These are phyloP conservation scores for Allium cepa DNA, from an alignment of 106 monocot genomes.

Conservation along the genomic window DNA sequence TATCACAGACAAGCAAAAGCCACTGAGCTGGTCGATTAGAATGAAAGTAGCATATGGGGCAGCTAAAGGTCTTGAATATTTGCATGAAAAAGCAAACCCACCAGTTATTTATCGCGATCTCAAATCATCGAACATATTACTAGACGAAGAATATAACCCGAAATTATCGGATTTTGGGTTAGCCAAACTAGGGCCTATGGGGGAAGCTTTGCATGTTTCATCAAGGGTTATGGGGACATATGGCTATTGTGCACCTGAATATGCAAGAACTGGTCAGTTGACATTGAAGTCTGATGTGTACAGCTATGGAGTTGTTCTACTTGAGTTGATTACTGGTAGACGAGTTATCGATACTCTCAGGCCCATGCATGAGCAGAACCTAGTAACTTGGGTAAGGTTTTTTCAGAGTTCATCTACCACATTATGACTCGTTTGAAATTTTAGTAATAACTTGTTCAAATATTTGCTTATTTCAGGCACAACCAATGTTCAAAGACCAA, in stretches of 20 bases:
- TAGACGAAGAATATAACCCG: conserved; percentile 11
- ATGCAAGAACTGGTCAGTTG: conserved; percentile 18
- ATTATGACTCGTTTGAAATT: not conserved
- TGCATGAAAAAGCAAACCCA: conserved; percentile 15
- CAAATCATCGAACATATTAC: conserved; percentile 26
- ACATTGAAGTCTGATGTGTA: conserved; percentile 51
- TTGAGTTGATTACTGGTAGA: conserved; percentile 41
- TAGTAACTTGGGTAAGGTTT: conserved; percentile 50
- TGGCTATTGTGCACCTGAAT: conserved; percentile 47
- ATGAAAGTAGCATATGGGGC: conserved; percentile 22
- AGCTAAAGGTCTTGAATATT: conserved; percentile 17
- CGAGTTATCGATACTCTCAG: conserved; percentile 37
- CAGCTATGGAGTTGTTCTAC: conserved; percentile 41
- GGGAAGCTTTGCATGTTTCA: conserved; percentile 7
- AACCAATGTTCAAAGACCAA: conserved; percentile 63
- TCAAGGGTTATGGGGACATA: conserved; percentile 54
- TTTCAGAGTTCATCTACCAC: not conserved
- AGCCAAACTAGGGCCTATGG: conserved; percentile 11
- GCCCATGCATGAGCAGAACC: conserved; percentile 45
- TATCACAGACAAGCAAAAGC: not conserved
- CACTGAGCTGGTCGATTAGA: conserved; percentile 12
- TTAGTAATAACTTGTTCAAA: not conserved
- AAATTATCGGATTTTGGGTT: conserved; percentile 23
- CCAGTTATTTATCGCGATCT: conserved; percentile 18
- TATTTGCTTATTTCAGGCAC: conserved; percentile 30